A percentile compares a stretch with the other conserved stretches of the same genome.
phyloP scores from a whole-genome alignment of 441 rosid genomes.

The Euphorbia schlechtendalii region DNA sequence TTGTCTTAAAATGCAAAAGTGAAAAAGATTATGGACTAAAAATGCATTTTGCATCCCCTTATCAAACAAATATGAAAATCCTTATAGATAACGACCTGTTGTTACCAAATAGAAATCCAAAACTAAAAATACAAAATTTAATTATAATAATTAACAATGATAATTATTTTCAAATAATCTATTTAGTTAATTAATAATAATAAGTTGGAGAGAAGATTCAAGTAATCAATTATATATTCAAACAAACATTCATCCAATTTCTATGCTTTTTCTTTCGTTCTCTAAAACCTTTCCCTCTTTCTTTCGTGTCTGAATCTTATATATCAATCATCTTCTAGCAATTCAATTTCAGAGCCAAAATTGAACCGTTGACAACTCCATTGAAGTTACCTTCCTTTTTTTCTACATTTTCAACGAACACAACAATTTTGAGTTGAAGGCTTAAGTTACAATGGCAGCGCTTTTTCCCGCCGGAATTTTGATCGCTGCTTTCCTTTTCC shows the following conservation, averaged over 20 bases:
- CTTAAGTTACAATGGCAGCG: constrained; percentile 27
- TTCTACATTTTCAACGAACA: background rate
- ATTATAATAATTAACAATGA: too few species aligned
- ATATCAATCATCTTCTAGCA: background rate
- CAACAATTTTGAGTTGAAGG: background rate
- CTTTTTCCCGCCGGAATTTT: constrained; percentile 24
- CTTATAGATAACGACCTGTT: too few species aligned
- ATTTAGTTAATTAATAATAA: background rate
- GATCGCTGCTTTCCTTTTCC: constrained; percentile 23
- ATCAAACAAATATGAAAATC: too few species aligned
- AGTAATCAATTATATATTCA: background rate
- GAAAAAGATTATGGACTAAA: too few species aligned
- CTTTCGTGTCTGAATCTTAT: background rate
- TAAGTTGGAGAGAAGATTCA: background rate
- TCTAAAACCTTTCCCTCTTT: background rate
- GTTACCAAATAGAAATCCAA: too few species aligned
- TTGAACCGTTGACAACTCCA: too few species aligned
- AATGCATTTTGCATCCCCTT: too few species aligned
- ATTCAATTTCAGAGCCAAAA: background rate
- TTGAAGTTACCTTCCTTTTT: background rate
- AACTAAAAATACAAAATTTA: too few species aligned
- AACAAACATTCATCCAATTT: too few species aligned
- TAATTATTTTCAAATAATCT: too few species aligned
- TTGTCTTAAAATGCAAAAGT: too few species aligned
- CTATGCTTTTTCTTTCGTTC: background rate